A percentile compares a stretch with the other conserved stretches of the same genome.
phyloP scores from a whole-genome alignment of 495 filamentous ascomycete species.

The Niebla homalea region DNA sequence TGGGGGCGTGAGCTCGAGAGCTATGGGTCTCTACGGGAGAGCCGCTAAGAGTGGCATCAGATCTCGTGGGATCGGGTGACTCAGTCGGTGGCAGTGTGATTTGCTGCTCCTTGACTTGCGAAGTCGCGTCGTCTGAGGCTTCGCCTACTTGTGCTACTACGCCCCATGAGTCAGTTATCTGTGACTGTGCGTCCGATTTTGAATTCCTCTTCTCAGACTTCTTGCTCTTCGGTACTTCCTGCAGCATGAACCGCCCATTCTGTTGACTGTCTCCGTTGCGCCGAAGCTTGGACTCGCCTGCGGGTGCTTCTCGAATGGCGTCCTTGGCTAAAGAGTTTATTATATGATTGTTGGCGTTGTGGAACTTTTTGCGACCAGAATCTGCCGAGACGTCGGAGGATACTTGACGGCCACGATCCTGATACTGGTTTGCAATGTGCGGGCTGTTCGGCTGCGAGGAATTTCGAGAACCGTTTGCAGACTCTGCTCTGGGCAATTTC shows the following conservation, averaged over 20 bases:
- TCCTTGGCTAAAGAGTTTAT: slow-evolving; percentile 13
- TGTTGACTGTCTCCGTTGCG: slow-evolving; percentile 13
- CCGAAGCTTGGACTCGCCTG: slow-evolving; percentile 3
- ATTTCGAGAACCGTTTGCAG: slow-evolving; percentile 15
- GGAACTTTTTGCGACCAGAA: slow-evolving; percentile 30
- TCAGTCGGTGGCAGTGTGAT: slow-evolving; percentile 17
- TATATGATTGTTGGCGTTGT: slow-evolving; percentile 18
- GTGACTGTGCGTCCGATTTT: slow-evolving; percentile 32
- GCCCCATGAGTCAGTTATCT: slow-evolving; percentile 23
- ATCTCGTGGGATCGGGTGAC: slow-evolving; percentile 13
- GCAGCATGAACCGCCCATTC: slow-evolving; percentile 54
- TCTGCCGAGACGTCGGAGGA: slow-evolving; percentile 24
- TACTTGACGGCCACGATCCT: slow-evolving; percentile 63
- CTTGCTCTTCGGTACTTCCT: slow-evolving; percentile 60
- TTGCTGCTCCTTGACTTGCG: slow-evolving; percentile 21
- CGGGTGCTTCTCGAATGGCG: neutral
- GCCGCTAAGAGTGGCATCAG: slow-evolving; percentile 16
- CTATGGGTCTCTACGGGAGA: slow-evolving; percentile 28
- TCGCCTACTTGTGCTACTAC: slow-evolving; percentile 22
- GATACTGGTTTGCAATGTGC: slow-evolving; percentile 86
- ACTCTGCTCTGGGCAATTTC: slow-evolving; percentile 26
- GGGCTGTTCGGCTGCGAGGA: slow-evolving; percentile 40
- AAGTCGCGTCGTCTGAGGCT: slow-evolving; percentile 15
- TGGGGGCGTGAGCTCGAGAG: slow-evolving; percentile 25
- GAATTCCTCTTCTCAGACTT: slow-evolving; percentile 52